phyloP scores from a whole-genome alignment of 306 rosid genomes.

The Dalbergia cochinchinensis region DNA sequence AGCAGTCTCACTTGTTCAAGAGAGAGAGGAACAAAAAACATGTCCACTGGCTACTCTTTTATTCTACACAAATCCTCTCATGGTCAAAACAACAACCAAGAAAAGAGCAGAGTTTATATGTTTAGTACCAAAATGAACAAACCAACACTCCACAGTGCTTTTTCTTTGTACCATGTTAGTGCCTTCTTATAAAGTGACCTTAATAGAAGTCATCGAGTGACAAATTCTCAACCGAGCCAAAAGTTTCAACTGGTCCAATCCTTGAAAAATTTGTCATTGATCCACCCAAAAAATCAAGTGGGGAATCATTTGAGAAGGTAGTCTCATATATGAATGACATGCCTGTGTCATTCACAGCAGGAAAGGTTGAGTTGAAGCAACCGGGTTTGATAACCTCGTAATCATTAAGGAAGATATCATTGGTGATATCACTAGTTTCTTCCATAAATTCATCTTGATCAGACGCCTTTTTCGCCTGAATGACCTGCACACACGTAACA shows the following conservation, averaged over 20 bases:
- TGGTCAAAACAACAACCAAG: constrained; percentile 11
- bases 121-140: constrained; percentile 41
- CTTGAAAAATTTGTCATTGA: constrained; percentile 78
- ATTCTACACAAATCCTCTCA: constrained; percentile 54
- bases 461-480: constrained; percentile 67
- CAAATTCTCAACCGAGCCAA: constrained; percentile 85
- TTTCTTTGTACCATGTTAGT: constrained; percentile 40
- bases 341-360: constrained; percentile 52
- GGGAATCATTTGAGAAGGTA: constrained; percentile 72
- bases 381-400: constrained; percentile 58
- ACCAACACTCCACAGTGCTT: background rate
- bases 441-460: constrained; percentile 55
- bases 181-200: constrained; percentile 16
- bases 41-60: constrained; percentile 50
- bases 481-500: constrained; percentile 55
- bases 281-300: constrained; percentile 86
- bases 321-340: constrained; percentile 88
- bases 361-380: constrained; percentile 50
- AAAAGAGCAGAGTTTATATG: constrained; percentile 20
- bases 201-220: constrained; percentile 86
- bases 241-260: constrained; percentile 68
- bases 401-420: constrained; percentile 54
- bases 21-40: constrained; percentile 47
- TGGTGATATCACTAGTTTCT: constrained; percentile 29
- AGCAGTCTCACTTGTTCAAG: constrained; percentile 41